Evolutionary conservation across 306 rosid species (phyloP).

Genomic region (Sicyos baderoa): DNA sequence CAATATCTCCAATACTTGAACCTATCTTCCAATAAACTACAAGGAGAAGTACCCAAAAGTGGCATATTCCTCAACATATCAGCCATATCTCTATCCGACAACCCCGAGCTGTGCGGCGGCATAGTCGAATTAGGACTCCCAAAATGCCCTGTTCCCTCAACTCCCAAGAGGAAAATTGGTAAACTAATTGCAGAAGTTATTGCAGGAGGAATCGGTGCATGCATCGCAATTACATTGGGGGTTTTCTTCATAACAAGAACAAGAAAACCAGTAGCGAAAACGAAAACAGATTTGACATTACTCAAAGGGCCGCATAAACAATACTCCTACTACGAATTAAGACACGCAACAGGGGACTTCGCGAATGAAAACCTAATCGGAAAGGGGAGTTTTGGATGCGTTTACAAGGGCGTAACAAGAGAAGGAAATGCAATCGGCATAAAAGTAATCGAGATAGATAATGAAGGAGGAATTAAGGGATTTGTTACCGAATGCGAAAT

Average conservation of each 20-base stretch:
- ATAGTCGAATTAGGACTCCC: background rate
- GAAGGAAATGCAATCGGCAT: slow-evolving; percentile 16
- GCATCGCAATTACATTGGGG: background rate
- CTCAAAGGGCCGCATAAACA: background rate
- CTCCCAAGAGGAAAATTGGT: background rate
- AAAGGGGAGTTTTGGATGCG: slow-evolving; percentile 27
- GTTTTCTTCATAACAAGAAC: background rate
- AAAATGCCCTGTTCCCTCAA: background rate
- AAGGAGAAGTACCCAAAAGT: slow-evolving; percentile 19
- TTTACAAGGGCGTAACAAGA: slow-evolving; percentile 23
- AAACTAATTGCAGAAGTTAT: background rate
- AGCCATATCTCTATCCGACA: background rate
- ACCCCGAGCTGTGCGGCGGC: slow-evolving; percentile 19
- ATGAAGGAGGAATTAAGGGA: slow-evolving; percentile 20
- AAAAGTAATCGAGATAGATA: slow-evolving; percentile 24
- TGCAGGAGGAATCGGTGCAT: background rate
- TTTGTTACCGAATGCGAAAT: slow-evolving; percentile 26
- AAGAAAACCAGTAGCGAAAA: background rate
- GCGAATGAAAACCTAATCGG: slow-evolving; percentile 23
- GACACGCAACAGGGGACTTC: slow-evolving; percentile 23
- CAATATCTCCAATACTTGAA: slow-evolving; percentile 8
- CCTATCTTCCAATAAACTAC: slow-evolving; percentile 13
- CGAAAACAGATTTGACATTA: background rate
- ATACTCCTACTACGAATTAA: slow-evolving; percentile 25
- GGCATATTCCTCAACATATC: slow-evolving; percentile 13